Evolutionary conservation across 2,329 filamentous ascomycete species (phyloP).

Genomic region (Simplicillium sp.): DNA sequence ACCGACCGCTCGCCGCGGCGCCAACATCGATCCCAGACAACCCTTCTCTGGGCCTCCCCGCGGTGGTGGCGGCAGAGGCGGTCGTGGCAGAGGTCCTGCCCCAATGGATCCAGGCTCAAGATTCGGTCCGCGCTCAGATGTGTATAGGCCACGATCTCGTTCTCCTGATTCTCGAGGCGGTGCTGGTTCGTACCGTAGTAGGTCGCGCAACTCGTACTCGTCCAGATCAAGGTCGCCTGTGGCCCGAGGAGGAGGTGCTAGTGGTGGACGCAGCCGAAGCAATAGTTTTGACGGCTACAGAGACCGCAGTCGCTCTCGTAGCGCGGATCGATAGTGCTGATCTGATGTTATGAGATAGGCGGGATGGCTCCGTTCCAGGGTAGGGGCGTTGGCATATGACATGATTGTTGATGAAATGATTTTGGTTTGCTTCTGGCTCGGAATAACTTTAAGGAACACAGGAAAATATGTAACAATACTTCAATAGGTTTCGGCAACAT

Average conservation of each 20-base stretch:
- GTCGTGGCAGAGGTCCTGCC: slow-evolving; percentile 25
- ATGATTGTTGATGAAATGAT: too few relatives aligned
- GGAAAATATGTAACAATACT: too few relatives aligned
- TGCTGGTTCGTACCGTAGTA: slow-evolving; percentile 32
- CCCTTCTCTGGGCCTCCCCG: slow-evolving; percentile 20
- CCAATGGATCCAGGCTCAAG: slow-evolving; percentile 24
- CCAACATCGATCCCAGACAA: slow-evolving; percentile 43
- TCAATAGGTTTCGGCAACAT: too few relatives aligned
- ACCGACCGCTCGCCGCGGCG: slow-evolving; percentile 56
- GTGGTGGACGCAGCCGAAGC: slow-evolving; percentile 36
- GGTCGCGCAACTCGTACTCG: slow-evolving; percentile 32
- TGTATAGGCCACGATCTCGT: slow-evolving; percentile 52
- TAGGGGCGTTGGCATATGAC: too few relatives aligned
- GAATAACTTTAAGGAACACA: too few relatives aligned
- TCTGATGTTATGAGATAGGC: background rate
- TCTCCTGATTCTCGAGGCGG: slow-evolving; percentile 24
- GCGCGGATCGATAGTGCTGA: slow-evolving; percentile 20
- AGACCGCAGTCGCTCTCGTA: slow-evolving; percentile 30
- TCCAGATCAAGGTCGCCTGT: slow-evolving; percentile 38
- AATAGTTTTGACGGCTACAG: slow-evolving; percentile 31
- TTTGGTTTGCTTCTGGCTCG: too few relatives aligned
- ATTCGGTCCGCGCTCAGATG: slow-evolving; percentile 38
- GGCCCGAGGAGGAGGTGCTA: slow-evolving; percentile 18
- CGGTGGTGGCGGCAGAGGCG: slow-evolving; percentile 24
- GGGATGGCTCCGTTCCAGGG: too few relatives aligned